A percentile compares a stretch with the other conserved stretches of the same genome.
phyloP scores from a whole-genome alignment of 2,329 filamentous ascomycete species.

The Colletotrichum spaethianum region DNA sequence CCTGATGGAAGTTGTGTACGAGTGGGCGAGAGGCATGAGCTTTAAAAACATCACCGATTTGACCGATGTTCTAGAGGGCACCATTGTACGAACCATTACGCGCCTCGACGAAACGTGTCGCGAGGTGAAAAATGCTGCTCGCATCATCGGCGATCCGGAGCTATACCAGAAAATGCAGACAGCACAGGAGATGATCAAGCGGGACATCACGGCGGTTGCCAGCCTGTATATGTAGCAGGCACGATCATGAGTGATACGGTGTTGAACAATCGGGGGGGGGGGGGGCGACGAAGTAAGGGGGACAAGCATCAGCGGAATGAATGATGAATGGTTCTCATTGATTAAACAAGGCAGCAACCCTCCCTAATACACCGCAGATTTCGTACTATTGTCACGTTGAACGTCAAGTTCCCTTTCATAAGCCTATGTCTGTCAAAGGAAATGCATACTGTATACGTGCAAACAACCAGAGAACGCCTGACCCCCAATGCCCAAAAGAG shows the following conservation, averaged over 20 bases:
- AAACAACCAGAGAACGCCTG: constrained; percentile 25
- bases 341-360: background rate
- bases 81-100: constrained; percentile 95
- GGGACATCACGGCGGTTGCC: constrained; percentile 92
- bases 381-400: background rate
- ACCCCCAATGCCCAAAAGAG: constrained; percentile 18
- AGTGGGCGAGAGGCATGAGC: constrained; percentile 97
- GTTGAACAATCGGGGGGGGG: background rate
- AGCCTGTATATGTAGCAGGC: constrained; percentile 83
- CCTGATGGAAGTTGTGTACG: constrained; percentile 96
- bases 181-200: constrained; percentile 97
- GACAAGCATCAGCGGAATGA: background rate
- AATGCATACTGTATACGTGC: constrained; percentile 15
- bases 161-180: constrained; percentile 97
- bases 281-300: background rate
- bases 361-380: background rate
- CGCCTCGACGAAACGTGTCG: constrained; percentile 95
- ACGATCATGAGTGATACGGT: background rate
- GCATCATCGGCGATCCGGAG: constrained; percentile 94
- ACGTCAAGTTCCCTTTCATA: background rate
- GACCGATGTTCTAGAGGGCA: constrained; percentile 96
- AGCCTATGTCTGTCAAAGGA: constrained; percentile 9
- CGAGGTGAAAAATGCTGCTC: constrained; percentile 96
- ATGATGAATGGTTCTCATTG: background rate
- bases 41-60: constrained; percentile 98